Percentiles rank a stretch among this genome's conserved stretches.
Conservation (phyloP, 768 basidiomycete species). For the Termitomyces titanicus region DNA sequence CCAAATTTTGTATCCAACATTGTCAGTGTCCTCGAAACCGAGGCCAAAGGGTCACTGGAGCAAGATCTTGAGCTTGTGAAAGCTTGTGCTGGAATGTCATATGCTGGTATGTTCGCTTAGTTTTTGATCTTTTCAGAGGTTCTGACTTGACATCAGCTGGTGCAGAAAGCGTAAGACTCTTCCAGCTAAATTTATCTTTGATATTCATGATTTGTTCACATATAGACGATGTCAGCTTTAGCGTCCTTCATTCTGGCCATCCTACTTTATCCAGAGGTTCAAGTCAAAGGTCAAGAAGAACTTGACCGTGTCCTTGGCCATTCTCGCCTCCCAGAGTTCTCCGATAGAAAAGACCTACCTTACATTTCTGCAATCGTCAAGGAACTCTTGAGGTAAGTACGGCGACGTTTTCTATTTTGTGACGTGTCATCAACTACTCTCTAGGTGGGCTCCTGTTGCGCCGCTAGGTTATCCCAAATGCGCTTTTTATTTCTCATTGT, state of each 20-base stretch:
- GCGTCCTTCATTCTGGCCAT: conserved; percentile 33
- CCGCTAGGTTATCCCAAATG: conserved; percentile 21
- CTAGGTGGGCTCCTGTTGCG: conserved; percentile 29
- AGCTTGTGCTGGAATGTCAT: conserved; percentile 34
- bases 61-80: conserved; percentile 28
- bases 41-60: conserved; percentile 13
- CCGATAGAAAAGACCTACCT: conserved; percentile 28
- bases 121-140: not conserved
- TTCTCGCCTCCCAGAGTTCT: conserved; percentile 25
- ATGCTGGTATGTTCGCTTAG: conserved; percentile 26
- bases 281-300: conserved; percentile 27
- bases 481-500: not conserved
- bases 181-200: not conserved
- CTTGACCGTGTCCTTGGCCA: conserved; percentile 26
- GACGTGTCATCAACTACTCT: not conserved
- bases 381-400: conserved; percentile 31
- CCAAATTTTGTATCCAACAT: conserved; percentile 33
- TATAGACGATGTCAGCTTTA: conserved; percentile 30
- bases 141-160: conserved; percentile 27
- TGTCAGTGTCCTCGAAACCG: conserved; percentile 20
- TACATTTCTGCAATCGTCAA: conserved; percentile 39
- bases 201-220: not conserved
- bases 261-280: conserved; percentile 30
- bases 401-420: not conserved
- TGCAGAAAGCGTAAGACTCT: conserved; percentile 34